phyloP scores from a whole-genome alignment of 768 basidiomycete species.

The Trametes villosa region DNA sequence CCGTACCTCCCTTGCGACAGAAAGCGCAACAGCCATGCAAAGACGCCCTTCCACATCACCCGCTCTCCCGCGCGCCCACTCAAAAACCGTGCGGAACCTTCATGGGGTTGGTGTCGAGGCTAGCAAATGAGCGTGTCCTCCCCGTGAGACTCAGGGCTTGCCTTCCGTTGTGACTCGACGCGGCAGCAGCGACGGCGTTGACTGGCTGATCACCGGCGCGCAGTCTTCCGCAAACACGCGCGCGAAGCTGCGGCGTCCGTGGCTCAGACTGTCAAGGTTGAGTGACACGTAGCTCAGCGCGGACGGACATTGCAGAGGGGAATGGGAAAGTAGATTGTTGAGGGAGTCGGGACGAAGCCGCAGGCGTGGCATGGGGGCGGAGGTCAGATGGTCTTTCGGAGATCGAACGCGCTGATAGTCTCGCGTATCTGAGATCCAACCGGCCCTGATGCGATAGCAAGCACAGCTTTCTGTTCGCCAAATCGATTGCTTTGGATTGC shows the following conservation, averaged over 20 bases:
- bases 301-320: neutral
- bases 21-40: slow-evolving; percentile 2
- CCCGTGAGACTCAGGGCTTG: neutral
- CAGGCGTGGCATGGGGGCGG: neutral
- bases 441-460: slow-evolving; percentile 2
- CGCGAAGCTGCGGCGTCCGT: neutral
- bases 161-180: slow-evolving; percentile 7
- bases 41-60: slow-evolving; percentile 1
- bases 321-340: neutral
- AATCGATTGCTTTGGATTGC: slow-evolving; percentile 9
- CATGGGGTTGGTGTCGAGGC: neutral
- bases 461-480: neutral
- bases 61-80: neutral
- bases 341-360: too few species aligned
- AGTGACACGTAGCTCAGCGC: slow-evolving; percentile 1
- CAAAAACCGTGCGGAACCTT: neutral
- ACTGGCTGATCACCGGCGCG: neutral
- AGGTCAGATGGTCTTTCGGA: slow-evolving; percentile 11
- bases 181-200: neutral
- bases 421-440: slow-evolving; percentile 7
- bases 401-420: neutral
- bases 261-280: neutral
- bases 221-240: neutral
- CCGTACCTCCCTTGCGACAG: slow-evolving; percentile 6
- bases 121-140: neutral